Evolutionary conservation across 179 eudicot species (phyloP), one percentile per base, ranked within the genome.

Genomic region (Silene noctiflora): DNA sequence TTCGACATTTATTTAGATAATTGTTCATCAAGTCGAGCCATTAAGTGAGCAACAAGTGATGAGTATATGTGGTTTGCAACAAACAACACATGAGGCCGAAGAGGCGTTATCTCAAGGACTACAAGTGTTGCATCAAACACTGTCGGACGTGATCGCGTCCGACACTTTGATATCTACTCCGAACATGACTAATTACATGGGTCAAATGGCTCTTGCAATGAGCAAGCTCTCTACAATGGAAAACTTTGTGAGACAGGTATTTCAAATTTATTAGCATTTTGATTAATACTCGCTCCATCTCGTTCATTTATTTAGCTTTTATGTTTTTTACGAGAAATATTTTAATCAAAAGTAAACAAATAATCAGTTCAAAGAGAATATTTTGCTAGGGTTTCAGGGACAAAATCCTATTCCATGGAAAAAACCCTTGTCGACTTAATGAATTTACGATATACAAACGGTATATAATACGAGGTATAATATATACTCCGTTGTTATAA

Each of bases 191-290:
- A 90, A 86, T 77, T 96, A 91, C 87, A 93, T 91, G 97, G 91
- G 91, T 17, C 97, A 93, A 74, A 90, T 95, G 98, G 97, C 96
- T 44, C 56, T 89, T 16, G 99, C 99, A 79, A 93, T 96, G 79
- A 91, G 84, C 87, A 95, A 95, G 79, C 92, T 95, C 72, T 85
- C 98, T 61, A 84, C 95, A 58, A 82, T 95, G 68, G 98, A 95
- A 86, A 91, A 89, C 69, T 93, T 95, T 44, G 89, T 91, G 1
- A 87, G 95, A 88, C 97, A 95, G 99, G 99, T 95, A 86, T 27
- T 35, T 8, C 11, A 39, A 35, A 35, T 0, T 35, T 35, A 35
- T 35, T 35, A 35, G 10, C 46, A 39, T 39, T 39, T 39, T 39
- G 1, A 39, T 39, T 39, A 39, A 0, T 7, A 39, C 1, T 33